Evolutionary conservation across 2,329 filamentous ascomycete genomes (phyloP), one percentile per base, ranked within the genome.

Genomic region (Phialocephala subalpina): DNA sequence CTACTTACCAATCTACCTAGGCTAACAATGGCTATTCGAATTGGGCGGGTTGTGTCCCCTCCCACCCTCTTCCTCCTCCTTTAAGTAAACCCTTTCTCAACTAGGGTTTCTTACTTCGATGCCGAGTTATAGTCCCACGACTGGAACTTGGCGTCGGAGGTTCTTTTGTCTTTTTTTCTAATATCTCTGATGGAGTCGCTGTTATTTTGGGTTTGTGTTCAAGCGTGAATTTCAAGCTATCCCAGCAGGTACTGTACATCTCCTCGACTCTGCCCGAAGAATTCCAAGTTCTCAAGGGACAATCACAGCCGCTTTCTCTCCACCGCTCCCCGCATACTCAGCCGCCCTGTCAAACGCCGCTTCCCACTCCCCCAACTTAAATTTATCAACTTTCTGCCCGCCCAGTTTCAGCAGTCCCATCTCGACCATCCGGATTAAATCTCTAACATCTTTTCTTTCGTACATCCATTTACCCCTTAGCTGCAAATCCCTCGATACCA

Each of bases 381-480:
- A 69, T 20, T 53, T 64, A 0, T 29, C 60, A 11, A 68, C 63
- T 49, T 12, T 40, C 8, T 52, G 29, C 9, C 58, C 53, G 57
- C 16, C 3, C 65, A 70, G 18, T 29, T 60, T 42, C 83, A 53
- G 8, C 22, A 53, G 5, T 33, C 25, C 49, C 14, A 53, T 33
- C 11, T 53, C 80, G 7, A 81, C 71, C 77, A 84, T 74, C 73
- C 79, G 83, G 25, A 84, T 73, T 3, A 84, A 68, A 6, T 72
- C 63, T 14, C 70, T 22, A 4, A 82, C 73, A 60, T 83, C 78
- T 7, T 79, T 75, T 6, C 79, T 67, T 49, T 79, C 76, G 72
- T 82, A 85, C 82, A 84, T 84, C 70, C 77, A 78, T 66, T 81
- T 80, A 0, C 82, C 82, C 47, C 76, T 74, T 38, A 81, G 69